Evolutionary conservation across 139 green algal species (phyloP), one percentile per base, ranked within the genome.

Genomic region (Auxenochlorella protothecoides): DNA sequence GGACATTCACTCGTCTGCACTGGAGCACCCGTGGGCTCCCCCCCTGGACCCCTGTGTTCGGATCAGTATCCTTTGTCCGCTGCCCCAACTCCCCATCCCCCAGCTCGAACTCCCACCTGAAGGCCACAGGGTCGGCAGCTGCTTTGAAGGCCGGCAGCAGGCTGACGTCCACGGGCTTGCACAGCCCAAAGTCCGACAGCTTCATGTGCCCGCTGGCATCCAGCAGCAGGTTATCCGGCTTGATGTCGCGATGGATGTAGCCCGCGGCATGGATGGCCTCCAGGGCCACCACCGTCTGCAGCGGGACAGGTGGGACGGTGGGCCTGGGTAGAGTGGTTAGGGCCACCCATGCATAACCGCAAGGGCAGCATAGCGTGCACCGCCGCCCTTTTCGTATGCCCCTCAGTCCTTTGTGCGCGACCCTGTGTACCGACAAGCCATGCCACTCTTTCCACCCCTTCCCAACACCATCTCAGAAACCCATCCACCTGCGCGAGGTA

Each of bases 181-280:
- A 98, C 51, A 98, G 82, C 55, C 93, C 93, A 89, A 98, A 98
- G 82, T 98, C 93, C n/a, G 27, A 44, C 27, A 44, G 27, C 86
- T 97, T 98, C 68, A 98, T 91, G 79, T 97, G 93, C 2, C 94
- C 93, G 6, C 83, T 56, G 2, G 70, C 68, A 59, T 91, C 89
- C 51, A 98, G 83, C 71, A 98, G 86, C 75, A 98, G 78, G 79
- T 98, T 98, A 83, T 98, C 94, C 2, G 94, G 94, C 78, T 98
- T 98, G 76, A 98, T 97, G 82, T 98, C 92, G 54, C 92, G 84
- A 80, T 98, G 93, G 53, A 98, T 97, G 85, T 97, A 98, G 66
- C 86, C 85, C 63, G 87, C 76, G 53, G 74, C 80, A 85, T 98
- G 93, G 68, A 98, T 93, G 63, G 79, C 81, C 73, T 96, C 88